Percentiles rank a stretch among this genome's conserved stretches.
Evolutionary conservation across 768 basidiomycete species (phyloP).

Genomic region (Tulasnella sp.): DNA sequence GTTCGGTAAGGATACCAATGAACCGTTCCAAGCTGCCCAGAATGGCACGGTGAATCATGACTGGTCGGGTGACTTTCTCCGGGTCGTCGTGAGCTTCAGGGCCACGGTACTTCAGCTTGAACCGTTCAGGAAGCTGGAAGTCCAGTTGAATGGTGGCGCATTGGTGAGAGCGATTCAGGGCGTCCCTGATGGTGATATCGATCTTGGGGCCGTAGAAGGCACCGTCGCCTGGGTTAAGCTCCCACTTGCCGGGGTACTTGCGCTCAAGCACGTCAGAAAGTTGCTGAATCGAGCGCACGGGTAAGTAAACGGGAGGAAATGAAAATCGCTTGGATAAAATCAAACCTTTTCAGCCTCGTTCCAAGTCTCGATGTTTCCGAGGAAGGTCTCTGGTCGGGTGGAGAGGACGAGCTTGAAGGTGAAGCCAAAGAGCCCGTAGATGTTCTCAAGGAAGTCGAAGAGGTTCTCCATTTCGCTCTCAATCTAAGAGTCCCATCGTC

Average conservation of each 20-base stretch:
- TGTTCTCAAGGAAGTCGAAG: conserved; percentile 91
- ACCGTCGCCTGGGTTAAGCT: conserved; percentile 89
- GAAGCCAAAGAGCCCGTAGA: conserved; percentile 92
- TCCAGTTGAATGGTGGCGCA: conserved; percentile 98
- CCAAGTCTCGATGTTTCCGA: conserved; percentile 88
- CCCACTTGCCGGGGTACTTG: conserved; percentile 82
- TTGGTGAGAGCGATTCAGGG: conserved; percentile 87
- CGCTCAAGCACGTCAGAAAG: conserved; percentile 75
- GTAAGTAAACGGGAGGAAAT: not conserved
- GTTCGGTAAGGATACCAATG: conserved; percentile 94
- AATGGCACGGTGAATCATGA: conserved; percentile 98
- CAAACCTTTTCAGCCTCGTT: conserved; percentile 71
- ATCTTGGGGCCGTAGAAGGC: conserved; percentile 99
- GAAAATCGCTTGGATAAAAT: conserved; percentile 21
- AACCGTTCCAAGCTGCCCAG: conserved; percentile 90
- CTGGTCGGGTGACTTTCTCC: conserved; percentile 63
- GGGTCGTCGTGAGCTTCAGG: conserved; percentile 58
- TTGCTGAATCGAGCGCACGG: conserved; percentile 51
- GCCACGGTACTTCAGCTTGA: conserved; percentile 86
- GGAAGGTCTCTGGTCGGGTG: conserved; percentile 89
- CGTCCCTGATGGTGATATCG: conserved; percentile 93
- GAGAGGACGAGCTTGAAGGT: conserved; percentile 90
- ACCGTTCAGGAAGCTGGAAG: conserved; percentile 95
- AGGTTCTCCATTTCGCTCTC: conserved; percentile 75
- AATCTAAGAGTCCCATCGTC: conserved; percentile 42